Evolutionary conservation across 495 filamentous ascomycete species (phyloP).

Genomic region (Neurospora sp.): DNA sequence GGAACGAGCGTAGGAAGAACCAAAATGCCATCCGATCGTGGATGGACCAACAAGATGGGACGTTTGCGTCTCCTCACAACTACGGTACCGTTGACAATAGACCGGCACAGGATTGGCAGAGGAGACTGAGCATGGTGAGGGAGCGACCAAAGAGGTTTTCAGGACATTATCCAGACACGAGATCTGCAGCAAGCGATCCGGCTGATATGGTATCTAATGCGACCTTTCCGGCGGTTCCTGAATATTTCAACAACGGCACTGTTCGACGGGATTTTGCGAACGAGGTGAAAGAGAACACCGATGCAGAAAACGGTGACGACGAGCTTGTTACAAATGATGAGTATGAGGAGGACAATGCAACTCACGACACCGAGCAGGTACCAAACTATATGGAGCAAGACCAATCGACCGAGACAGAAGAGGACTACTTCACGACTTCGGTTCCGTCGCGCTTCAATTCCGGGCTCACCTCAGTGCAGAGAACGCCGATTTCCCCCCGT

Average conservation of each 20-base stretch:
- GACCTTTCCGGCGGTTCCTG: slow-evolving; percentile 22
- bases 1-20: slow-evolving; percentile 52
- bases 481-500: slow-evolving; percentile 21
- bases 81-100: slow-evolving; percentile 39
- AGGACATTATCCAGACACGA: slow-evolving; percentile 35
- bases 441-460: slow-evolving; percentile 20
- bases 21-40: slow-evolving; percentile 70
- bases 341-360: slow-evolving; percentile 37
- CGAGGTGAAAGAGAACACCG: slow-evolving; percentile 45
- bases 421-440: slow-evolving; percentile 41
- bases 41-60: slow-evolving; percentile 69
- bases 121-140: slow-evolving; percentile 33
- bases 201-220: slow-evolving; percentile 40
- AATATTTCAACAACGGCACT: slow-evolving; percentile 13
- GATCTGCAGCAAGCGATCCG: slow-evolving; percentile 46
- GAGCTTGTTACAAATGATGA: slow-evolving; percentile 75
- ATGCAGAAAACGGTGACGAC: slow-evolving; percentile 81
- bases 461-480: slow-evolving; percentile 12
- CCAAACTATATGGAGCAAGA: neutral
- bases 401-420: slow-evolving; percentile 15
- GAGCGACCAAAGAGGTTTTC: slow-evolving; percentile 29
- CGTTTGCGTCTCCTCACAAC: slow-evolving; percentile 46
- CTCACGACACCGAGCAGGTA: slow-evolving; percentile 15
- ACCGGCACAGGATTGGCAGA: slow-evolving; percentile 26
- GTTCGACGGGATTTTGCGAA: slow-evolving; percentile 19